Base-by-base conservation (phyloP, 768 basidiomycete genomes). In the Xerocomus potaroensis region DNA sequence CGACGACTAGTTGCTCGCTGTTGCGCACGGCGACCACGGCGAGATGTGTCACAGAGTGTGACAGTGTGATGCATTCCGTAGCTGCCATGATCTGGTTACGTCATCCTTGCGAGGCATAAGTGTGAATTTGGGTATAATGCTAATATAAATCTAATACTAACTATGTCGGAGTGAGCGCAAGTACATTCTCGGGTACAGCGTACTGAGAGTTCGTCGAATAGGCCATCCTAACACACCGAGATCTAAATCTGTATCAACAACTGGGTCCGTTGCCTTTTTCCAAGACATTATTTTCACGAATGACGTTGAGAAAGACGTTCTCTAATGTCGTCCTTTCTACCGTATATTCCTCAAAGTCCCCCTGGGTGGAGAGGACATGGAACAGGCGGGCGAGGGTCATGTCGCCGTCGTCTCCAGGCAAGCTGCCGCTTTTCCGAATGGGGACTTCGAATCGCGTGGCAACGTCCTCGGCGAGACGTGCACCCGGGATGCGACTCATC, bases 371-470 rank as follows among this genome's bases (percentile, higher is more conserved):
- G 3, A 86, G 69, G 21, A 73, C 60, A 45, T 71, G 72, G 68
- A 86, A 87, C 5, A 87, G 71, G 23, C 72, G 68, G 1, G 81
- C 74, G 14, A 87, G 71, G 4, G 84, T 72, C 55, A 79, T 62
- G 30, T 44, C 39, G 0, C n/a, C 34, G 1, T 15, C 21, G 1
- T 27, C 19, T 9, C 32, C 39, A 12, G 8, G 22, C 8, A 10
- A 15, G 5, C 8, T 4, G 7, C 29, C 11, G 22, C 54, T 51
- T 11, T 52, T 40, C 21, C 44, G 40, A 5, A 86, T 71, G 8
- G 84, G 83, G 8, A 87, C 83, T 58, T 87, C 83, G 59, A 86
- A 87, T 2, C 84, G 78, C 1, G 84, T 85, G 2, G 83, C 84
- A 14, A 87, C 83, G 55, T 87, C 85, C 52, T 87, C 83, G 5